Conservation (phyloP, 75 land plant genomes). For the Adiantum capillusveneris region DNA sequence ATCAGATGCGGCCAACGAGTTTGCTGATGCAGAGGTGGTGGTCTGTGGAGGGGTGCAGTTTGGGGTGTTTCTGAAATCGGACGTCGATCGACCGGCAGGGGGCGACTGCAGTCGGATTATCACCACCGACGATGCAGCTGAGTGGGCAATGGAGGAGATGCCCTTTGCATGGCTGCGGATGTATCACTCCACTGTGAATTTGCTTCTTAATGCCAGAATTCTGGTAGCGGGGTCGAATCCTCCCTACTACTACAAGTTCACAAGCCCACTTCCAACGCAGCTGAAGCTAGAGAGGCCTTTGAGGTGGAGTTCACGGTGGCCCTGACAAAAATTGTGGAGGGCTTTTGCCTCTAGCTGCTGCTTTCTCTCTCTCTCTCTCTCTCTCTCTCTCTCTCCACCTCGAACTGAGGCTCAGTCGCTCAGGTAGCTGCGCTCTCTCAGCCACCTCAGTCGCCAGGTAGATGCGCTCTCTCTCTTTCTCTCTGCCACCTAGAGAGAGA, state of each 20-base stretch:
- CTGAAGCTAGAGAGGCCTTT: constrained; percentile 53
- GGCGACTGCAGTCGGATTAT: constrained; percentile 58
- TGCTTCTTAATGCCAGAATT: constrained; percentile 63
- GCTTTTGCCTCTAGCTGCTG: too few species aligned
- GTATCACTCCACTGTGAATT: constrained; percentile 77
- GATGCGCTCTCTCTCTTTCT: too few species aligned
- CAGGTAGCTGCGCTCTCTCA: too few species aligned
- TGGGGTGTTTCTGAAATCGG: constrained; percentile 41
- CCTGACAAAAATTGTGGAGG: constrained; percentile 51
- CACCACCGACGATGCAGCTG: constrained; percentile 38
- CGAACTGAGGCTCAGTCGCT: too few species aligned
- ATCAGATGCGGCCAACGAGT: constrained; percentile 24
- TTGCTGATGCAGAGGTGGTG: constrained; percentile 39
- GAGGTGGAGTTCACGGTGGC: constrained; percentile 27
- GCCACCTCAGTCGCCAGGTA: too few species aligned
- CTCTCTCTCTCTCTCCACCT: too few species aligned
- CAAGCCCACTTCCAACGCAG: constrained; percentile 58
- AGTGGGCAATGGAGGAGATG: constrained; percentile 73
- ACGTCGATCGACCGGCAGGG: constrained; percentile 28
- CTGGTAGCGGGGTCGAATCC: constrained; percentile 70
- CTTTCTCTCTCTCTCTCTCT: too few species aligned
- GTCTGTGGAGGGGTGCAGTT: constrained; percentile 65
- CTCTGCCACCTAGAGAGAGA: too few species aligned
- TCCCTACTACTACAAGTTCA: constrained; percentile 44
- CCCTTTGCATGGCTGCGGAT: constrained; percentile 56